Evolutionary conservation across 345 rosid species (phyloP).

Genomic region (Geranium brycei): DNA sequence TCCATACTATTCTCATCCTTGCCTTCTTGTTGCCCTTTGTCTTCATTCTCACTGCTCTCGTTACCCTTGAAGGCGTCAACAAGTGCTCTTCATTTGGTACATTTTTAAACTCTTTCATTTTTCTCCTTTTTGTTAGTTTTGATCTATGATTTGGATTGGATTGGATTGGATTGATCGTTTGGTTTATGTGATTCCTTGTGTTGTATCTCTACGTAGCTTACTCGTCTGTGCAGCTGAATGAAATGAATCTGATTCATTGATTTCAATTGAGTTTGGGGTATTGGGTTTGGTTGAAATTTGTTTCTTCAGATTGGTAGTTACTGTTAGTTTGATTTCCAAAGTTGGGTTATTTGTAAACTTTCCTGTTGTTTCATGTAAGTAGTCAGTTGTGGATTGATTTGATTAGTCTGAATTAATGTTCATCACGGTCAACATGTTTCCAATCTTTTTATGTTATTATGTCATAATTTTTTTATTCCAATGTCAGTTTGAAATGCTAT

Average conservation of each 20-base stretch:
- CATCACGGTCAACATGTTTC: background rate
- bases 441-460: too few relatives aligned
- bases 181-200: background rate
- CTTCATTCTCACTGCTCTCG: constrained; percentile 94
- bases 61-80: constrained; percentile 99
- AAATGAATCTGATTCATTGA: background rate
- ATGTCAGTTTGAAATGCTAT: background rate
- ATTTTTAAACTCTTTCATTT: background rate
- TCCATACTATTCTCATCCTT: constrained; percentile 85
- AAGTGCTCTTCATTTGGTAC: constrained; percentile 98
- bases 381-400: background rate
- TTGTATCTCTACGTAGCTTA: background rate
- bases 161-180: background rate
- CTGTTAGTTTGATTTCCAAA: background rate
- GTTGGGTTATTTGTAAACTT: background rate
- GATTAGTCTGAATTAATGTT: background rate
- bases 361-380: background rate
- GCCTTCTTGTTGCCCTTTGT: constrained; percentile 98
- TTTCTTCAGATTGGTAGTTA: background rate
- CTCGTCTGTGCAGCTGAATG: background rate
- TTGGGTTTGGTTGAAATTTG: background rate
- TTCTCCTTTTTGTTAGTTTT: background rate
- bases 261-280: background rate
- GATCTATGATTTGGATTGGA: background rate
- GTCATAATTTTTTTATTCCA: background rate